A percentile compares a stretch with the other conserved stretches of the same genome.
These are phyloP conservation scores for Phytopythium oedochilum DNA, from an alignment of 352 stramenopile species.

Conservation along the genomic window DNA sequence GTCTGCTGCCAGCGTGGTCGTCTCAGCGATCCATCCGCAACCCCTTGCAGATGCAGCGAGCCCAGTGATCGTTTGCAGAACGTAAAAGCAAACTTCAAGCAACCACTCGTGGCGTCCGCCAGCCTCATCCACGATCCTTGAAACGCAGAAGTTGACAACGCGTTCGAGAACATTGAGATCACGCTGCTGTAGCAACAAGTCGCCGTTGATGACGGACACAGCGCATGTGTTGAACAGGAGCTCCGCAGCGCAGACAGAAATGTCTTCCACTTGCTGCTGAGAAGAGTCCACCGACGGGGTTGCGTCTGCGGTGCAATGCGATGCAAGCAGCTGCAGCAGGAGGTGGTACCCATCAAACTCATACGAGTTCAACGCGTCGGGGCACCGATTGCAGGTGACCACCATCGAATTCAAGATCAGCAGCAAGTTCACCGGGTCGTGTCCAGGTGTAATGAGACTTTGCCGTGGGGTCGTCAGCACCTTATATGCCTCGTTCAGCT, in stretches of 20 bases:
- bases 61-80: constrained; percentile 69
- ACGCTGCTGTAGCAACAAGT: constrained; percentile 47
- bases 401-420: constrained; percentile 63
- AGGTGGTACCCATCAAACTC: constrained; percentile 69
- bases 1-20: constrained; percentile 60
- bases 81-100: constrained; percentile 47
- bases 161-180: constrained; percentile 50
- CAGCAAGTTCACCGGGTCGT: constrained; percentile 69
- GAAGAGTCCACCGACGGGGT: constrained; percentile 34
- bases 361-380: constrained; percentile 39
- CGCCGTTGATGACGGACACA: constrained; percentile 47
- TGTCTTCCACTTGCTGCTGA: constrained; percentile 37
- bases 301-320: constrained; percentile 54
- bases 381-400: constrained; percentile 63
- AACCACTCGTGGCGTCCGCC: constrained; percentile 25
- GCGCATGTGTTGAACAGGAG: constrained; percentile 67
- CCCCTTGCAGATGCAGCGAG: constrained; percentile 50
- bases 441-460: constrained; percentile 58
- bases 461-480: constrained; percentile 62
- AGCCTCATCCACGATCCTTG: constrained; percentile 38
- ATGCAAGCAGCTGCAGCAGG: constrained; percentile 47
- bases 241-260: constrained; percentile 58
- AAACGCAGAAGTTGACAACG: constrained; percentile 66
- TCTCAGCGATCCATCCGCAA: constrained; percentile 55
- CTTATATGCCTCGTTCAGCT: constrained; percentile 57